Evolutionary conservation across 345 rosid genomes (phyloP).

Genomic region (Pseudoturritis turrita): DNA sequence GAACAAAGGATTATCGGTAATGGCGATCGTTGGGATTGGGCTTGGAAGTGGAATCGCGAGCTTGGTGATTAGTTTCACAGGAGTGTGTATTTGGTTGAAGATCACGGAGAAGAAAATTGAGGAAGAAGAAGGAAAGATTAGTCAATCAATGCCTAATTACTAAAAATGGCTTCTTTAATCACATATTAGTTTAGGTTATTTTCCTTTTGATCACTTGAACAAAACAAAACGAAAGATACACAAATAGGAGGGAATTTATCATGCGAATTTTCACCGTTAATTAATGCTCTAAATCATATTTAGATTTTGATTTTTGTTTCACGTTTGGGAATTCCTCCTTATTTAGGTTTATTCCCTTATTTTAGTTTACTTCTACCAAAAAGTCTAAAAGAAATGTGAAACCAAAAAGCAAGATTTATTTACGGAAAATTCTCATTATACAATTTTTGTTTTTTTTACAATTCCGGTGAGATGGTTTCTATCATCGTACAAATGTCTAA

Average conservation of each 20-base stretch:
- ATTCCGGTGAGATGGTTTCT: background rate
- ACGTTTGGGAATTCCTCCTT: background rate
- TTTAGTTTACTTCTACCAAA: background rate
- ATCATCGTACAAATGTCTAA: background rate
- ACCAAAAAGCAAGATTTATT: background rate
- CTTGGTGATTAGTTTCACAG: constrained; percentile 81
- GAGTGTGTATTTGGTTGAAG: constrained; percentile 88
- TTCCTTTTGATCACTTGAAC: background rate
- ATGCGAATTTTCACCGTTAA: background rate
- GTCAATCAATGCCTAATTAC: constrained; percentile 77
- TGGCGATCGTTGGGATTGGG: constrained; percentile 94
- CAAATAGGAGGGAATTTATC: background rate
- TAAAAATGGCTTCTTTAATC: background rate
- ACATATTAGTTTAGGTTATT: background rate
- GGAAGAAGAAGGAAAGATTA: constrained; percentile 67
- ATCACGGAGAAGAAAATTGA: constrained; percentile 61
- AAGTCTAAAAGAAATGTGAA: too few relatives aligned
- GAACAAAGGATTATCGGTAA: constrained; percentile 61
- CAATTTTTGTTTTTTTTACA: background rate
- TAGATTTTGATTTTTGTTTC: background rate
- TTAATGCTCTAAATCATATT: background rate
- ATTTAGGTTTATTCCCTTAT: background rate
- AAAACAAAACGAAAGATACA: background rate
- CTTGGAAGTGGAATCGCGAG: constrained; percentile 89
- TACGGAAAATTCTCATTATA: background rate